Base-by-base conservation (phyloP, 1,284 basidiomycete species). In the Trichosporon faecale region DNA sequence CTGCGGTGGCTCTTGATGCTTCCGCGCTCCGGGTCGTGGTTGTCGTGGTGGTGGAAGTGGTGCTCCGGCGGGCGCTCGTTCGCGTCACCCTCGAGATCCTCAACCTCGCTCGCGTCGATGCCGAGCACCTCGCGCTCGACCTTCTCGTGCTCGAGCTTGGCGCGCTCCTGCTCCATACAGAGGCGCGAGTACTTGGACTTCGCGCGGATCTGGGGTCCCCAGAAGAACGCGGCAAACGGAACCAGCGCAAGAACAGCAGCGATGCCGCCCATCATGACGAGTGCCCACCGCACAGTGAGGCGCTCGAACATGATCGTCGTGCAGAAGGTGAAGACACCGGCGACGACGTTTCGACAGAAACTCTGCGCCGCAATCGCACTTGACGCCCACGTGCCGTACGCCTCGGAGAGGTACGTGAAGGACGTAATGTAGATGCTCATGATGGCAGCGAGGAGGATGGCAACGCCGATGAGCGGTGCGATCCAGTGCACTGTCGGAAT, bases 381-480 rank as follows among this genome's bases (percentile, higher is more conserved):
- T 8, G 72, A 73, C 18, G 74, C 75, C 66, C 74, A 76, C 7
- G 71, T 71, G 21, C 75, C 74, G 60, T 76, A 76, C 65, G 76
- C 76, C 68, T 76, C 75, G 29, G 74, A 73, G 11, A 79, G 69
- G 65, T 71, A 71, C 7, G 77, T 76, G 70, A 80, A 80, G 8
- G 72, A 68, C 23, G 75, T 72, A 64, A 78, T 74, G 72, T 80
- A 80, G 70, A 82, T 78, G 3, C 72, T 74, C 66, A 76, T 70
- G 2, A 74, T 67, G 29, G 66, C 68, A 0, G 71, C 65, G 65
- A 64, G 63, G 21, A 89, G 31, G 86, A 87, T 55, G 85, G 88
- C 88, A 86, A 91, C 0, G 85, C 90, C 78, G 86, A 83, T 72
- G 68, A 78, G 79, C 12, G 79, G 78, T 16, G 72, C 78, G 29